These are phyloP conservation scores for Fistulifera solaris DNA, from an alignment of 108 stramenopile genomes.

Conservation along the genomic window DNA sequence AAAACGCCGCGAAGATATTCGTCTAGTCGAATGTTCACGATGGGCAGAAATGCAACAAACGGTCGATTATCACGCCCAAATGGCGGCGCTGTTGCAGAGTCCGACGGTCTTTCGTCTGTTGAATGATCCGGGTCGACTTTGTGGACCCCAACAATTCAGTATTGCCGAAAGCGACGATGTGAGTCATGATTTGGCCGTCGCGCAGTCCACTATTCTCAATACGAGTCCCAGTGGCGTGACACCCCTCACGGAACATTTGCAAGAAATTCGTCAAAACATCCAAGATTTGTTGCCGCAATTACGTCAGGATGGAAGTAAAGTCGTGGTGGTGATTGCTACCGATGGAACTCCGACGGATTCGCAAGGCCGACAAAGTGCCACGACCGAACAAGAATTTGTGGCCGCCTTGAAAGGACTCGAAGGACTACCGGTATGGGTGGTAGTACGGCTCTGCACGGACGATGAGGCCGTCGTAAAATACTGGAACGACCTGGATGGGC, in stretches of 20 bases:
- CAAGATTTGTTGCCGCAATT: conserved; percentile 35
- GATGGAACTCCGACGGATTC: conserved; percentile 80
- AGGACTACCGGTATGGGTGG: conserved; percentile 76
- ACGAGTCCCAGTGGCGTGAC: conserved; percentile 64
- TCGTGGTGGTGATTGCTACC: conserved; percentile 74
- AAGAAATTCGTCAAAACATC: conserved; percentile 54
- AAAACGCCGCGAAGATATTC: conserved; percentile 12
- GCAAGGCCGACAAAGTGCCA: conserved; percentile 21
- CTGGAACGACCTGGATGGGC: conserved; percentile 73
- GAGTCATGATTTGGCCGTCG: conserved; percentile 35
- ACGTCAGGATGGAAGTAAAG: conserved; percentile 45
- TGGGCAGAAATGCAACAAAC: conserved; percentile 58
- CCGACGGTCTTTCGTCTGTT: conserved; percentile 50
- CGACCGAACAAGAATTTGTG: conserved; percentile 25
- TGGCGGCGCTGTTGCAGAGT: conserved; percentile 29
- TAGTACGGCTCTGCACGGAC: conserved; percentile 85
- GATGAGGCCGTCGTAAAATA: conserved; percentile 71
- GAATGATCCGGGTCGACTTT: conserved; percentile 41
- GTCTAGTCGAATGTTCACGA: conserved; percentile 35
- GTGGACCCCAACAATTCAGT: conserved; percentile 41
- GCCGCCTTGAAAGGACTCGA: conserved; percentile 51
- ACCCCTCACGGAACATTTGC: conserved; percentile 61
- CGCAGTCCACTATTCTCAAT: conserved; percentile 37
- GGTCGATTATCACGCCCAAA: conserved; percentile 46
- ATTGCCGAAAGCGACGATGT: conserved; percentile 25